phyloP scores from a whole-genome alignment of 768 basidiomycete genomes.

The Candolleomyces efflorescens region DNA sequence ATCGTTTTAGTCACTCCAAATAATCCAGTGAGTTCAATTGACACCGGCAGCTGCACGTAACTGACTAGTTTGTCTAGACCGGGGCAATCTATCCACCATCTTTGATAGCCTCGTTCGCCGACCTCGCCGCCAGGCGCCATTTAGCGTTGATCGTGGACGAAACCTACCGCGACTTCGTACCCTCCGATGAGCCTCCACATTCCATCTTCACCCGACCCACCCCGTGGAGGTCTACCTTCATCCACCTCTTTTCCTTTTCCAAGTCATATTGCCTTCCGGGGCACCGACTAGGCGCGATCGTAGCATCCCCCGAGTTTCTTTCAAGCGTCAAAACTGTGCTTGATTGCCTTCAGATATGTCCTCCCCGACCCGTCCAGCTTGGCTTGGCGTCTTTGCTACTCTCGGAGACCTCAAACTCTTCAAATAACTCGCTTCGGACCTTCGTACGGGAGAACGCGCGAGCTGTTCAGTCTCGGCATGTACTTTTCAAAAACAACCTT shows the following conservation, averaged over 20 bases:
- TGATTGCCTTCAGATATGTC: constrained; percentile 78
- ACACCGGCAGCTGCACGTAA: not conserved
- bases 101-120: constrained; percentile 54
- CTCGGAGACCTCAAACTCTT: too few relatives aligned
- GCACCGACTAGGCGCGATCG: constrained; percentile 71
- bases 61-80: constrained; percentile 35
- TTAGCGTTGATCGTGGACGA: constrained; percentile 81
- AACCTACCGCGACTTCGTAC: constrained; percentile 81
- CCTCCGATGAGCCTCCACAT: constrained; percentile 50
- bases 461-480: constrained; percentile 48
- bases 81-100: constrained; percentile 62
- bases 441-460: constrained; percentile 50
- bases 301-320: constrained; percentile 54
- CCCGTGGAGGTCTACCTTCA: constrained; percentile 55
- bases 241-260: constrained; percentile 77
- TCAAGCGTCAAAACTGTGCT: constrained; percentile 48
- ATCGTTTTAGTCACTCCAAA: constrained; percentile 77
- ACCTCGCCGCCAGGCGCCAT: constrained; percentile 47
- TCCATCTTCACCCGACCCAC: constrained; percentile 42
- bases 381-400: constrained; percentile 58
- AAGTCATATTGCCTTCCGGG: constrained; percentile 82
- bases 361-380: constrained; percentile 68
- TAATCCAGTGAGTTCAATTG: constrained; percentile 51
- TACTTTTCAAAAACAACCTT: constrained; percentile 47
- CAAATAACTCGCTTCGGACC: constrained; percentile 30